Evolutionary conservation across 1,284 basidiomycete species (phyloP).

Genomic region (Trametes sp.): DNA sequence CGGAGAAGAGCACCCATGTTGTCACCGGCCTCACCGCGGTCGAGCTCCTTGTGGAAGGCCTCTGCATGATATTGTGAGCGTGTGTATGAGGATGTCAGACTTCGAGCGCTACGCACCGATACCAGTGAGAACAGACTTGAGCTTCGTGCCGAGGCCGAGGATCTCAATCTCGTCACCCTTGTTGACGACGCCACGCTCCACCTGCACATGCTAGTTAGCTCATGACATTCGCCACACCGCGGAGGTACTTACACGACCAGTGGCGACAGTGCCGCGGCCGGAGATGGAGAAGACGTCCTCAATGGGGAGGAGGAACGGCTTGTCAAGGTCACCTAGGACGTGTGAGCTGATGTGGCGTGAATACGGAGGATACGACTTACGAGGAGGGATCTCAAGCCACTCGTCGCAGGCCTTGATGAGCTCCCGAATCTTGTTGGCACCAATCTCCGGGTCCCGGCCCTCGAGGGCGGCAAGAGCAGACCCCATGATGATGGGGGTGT

Average conservation of each 20-base stretch:
- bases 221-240: neutral
- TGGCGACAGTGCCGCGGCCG: slow-evolving; percentile 98
- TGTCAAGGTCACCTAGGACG: slow-evolving; percentile 87
- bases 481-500: slow-evolving; percentile 97
- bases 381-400: slow-evolving; percentile 95
- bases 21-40: slow-evolving; percentile 97
- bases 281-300: slow-evolving; percentile 99
- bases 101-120: slow-evolving; percentile 69
- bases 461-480: slow-evolving; percentile 97
- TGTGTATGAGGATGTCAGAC: neutral
- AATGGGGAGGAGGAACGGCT: slow-evolving; percentile 96
- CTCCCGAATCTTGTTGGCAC: slow-evolving; percentile 84
- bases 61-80: slow-evolving; percentile 51
- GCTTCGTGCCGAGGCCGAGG: slow-evolving; percentile 82
- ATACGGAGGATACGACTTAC: slow-evolving; percentile 54
- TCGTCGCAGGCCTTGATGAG: slow-evolving; percentile 90
- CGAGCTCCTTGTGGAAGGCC: slow-evolving; percentile 99
- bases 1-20: slow-evolving; percentile 99
- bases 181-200: slow-evolving; percentile 92
- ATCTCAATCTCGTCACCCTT: slow-evolving; percentile 98
- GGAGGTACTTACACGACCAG: slow-evolving; percentile 75
- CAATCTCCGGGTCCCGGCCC: slow-evolving; percentile 82
- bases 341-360: neutral
- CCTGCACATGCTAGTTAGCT: slow-evolving; percentile 51
- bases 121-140: slow-evolving; percentile 97